A percentile compares a stretch with the other conserved stretches of the same genome.
phyloP scores from a whole-genome alignment of 139 green algal species.

The Volvox reticuliferus region DNA sequence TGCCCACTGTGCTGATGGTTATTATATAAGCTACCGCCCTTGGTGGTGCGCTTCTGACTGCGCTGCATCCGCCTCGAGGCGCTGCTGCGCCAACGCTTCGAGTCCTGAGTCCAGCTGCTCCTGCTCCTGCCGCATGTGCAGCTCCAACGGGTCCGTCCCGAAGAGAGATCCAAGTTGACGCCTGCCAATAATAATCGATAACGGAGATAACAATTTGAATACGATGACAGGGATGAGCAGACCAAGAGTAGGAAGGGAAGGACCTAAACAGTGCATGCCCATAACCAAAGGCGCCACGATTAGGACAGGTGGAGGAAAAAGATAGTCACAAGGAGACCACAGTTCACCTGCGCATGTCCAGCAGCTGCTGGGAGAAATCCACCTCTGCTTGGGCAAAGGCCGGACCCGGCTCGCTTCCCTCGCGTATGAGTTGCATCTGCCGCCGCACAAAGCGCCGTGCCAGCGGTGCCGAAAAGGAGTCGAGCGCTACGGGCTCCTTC shows the following conservation, averaged over 20 bases:
- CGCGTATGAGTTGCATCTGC: slow-evolving; percentile 44
- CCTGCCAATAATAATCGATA: not conserved
- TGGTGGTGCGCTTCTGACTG: not conserved
- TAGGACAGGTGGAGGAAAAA: too few relatives aligned
- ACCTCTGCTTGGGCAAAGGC: slow-evolving; percentile 39
- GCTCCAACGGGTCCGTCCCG: not conserved
- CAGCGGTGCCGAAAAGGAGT: slow-evolving; percentile 35
- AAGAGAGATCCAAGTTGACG: not conserved
- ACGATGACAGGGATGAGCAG: too few relatives aligned
- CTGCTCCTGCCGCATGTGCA: slow-evolving; percentile 41
- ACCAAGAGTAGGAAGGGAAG: too few relatives aligned
- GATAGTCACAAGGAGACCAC: not conserved
- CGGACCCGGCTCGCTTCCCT: not conserved
- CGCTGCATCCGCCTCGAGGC: not conserved
- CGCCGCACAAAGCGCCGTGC: slow-evolving; percentile 42
- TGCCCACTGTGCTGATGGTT: not conserved
- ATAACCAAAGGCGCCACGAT: too few relatives aligned
- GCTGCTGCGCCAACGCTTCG: slow-evolving; percentile 26
- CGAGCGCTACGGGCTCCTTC: slow-evolving; percentile 26
- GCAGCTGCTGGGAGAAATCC: slow-evolving; percentile 16
- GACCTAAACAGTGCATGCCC: too few relatives aligned
- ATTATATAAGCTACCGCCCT: not conserved
- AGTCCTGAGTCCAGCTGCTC: slow-evolving; percentile 40
- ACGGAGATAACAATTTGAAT: too few relatives aligned
- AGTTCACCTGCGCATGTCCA: not conserved